Percentiles rank a stretch among this genome's conserved stretches.
These are phyloP conservation scores for Fusarium sulawesiense DNA, from an alignment of 2,329 filamentous ascomycete species.

Conservation along the genomic window DNA sequence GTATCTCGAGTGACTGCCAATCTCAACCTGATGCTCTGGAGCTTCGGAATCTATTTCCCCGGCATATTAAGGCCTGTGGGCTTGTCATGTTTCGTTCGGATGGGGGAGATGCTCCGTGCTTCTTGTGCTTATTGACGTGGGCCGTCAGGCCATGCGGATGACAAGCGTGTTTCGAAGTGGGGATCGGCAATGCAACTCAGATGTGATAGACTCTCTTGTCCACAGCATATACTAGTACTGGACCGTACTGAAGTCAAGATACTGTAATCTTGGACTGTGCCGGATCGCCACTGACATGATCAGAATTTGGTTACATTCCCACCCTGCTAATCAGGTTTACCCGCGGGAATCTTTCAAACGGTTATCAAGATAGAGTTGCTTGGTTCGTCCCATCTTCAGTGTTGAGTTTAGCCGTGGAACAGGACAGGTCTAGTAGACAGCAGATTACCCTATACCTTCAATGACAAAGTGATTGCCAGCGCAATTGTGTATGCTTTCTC, in stretches of 20 bases:
- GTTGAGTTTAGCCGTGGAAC: neutral
- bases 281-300: slow-evolving; percentile 25
- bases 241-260: neutral
- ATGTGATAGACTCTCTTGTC: neutral
- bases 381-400: neutral
- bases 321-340: slow-evolving; percentile 2
- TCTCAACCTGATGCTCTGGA: slow-evolving; percentile 19
- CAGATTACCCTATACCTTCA: neutral
- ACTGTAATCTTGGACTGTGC: slow-evolving; percentile 10
- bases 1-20: slow-evolving; percentile 14
- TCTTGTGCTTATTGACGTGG: slow-evolving; percentile 30
- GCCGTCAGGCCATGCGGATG: slow-evolving; percentile 35
- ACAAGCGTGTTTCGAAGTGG: slow-evolving; percentile 40
- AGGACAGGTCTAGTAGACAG: neutral
- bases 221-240: neutral
- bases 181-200: slow-evolving; percentile 28
- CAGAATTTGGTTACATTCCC: slow-evolving; percentile 16
- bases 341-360: neutral
- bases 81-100: slow-evolving; percentile 38
- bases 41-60: slow-evolving; percentile 39
- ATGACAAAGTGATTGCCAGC: neutral
- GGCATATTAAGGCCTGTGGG: slow-evolving; percentile 34
- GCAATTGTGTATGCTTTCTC: neutral
- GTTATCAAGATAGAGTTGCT: neutral
- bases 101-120: slow-evolving; percentile 37